Percentiles rank a stretch among this genome's conserved stretches.
Conservation (phyloP, 768 basidiomycete species). For the Leccinellum luteum region DNA sequence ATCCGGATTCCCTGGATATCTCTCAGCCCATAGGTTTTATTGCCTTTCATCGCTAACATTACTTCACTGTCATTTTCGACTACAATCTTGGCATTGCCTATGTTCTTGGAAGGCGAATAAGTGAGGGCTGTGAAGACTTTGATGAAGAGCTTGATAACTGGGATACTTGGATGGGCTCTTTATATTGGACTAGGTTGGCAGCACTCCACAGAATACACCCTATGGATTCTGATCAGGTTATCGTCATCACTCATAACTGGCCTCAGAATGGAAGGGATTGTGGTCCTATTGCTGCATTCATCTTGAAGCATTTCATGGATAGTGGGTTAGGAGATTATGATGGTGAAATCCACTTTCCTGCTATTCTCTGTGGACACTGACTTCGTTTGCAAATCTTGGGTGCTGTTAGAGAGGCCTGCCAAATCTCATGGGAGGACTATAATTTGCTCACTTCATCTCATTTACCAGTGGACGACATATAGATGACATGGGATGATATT, state of each 20-base stretch:
- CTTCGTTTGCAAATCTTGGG: not conserved
- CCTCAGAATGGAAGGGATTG: not conserved
- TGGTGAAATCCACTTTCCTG: not conserved
- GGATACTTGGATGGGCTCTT: not conserved
- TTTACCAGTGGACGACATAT: not conserved
- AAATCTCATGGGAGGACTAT: not conserved
- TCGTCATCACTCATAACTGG: not conserved
- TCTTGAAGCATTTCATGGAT: not conserved
- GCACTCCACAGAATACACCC: not conserved
- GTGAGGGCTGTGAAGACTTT: not conserved
- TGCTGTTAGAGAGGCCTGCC: not conserved
- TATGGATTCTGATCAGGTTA: not conserved
- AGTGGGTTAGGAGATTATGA: not conserved
- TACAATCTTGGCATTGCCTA: not conserved
- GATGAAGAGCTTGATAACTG: not conserved
- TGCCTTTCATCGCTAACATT: not conserved
- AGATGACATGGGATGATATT: not conserved
- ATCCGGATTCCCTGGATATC: not conserved
- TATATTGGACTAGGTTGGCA: not conserved
- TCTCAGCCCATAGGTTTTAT: not conserved
- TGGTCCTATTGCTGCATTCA: not conserved
- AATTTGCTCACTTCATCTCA: not conserved
- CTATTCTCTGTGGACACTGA: not conserved
- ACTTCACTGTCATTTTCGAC: not conserved
- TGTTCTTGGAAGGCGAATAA: not conserved